Evolutionary conservation across 148 eudicot genomes (phyloP).

Genomic region (Camellia lanceoleosa): DNA sequence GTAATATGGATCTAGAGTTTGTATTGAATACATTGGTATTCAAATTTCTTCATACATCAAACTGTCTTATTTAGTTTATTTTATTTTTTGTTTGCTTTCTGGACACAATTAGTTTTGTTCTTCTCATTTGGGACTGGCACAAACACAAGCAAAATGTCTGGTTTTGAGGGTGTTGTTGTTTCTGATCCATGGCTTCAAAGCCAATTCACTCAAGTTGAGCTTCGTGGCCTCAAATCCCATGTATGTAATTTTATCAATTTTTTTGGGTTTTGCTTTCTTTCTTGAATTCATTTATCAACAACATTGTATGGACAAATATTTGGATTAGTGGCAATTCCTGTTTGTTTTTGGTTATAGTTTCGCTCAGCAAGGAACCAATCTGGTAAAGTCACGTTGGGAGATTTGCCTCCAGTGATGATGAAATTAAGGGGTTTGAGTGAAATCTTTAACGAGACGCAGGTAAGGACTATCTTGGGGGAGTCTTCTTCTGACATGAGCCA

Average conservation of each 20-base stretch:
- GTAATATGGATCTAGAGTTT: neutral
- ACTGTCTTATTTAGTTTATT: neutral
- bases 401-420: conserved; percentile 64
- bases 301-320: neutral
- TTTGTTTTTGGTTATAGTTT: conserved; percentile 40
- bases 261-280: conserved; percentile 5
- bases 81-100: conserved; percentile 3
- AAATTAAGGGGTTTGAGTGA: conserved; percentile 58
- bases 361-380: conserved; percentile 35
- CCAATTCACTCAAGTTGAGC: conserved; percentile 90
- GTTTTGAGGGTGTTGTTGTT: conserved; percentile 62
- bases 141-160: conserved; percentile 42
- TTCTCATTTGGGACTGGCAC: conserved; percentile 16
- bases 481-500: conserved; percentile 48
- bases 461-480: conserved; percentile 54
- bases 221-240: conserved; percentile 67
- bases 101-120: conserved; percentile 13
- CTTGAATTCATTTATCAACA: neutral
- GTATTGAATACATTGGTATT: neutral
- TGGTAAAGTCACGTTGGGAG: conserved; percentile 50
- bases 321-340: neutral
- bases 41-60: neutral
- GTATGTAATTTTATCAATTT: conserved; percentile 23
- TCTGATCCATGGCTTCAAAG: conserved; percentile 87
- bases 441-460: conserved; percentile 49